Evolutionary conservation across 2,329 filamentous ascomycete species (phyloP), one percentile per base, ranked within the genome.

Genomic region (Cladosporium austrohemisphaericum): DNA sequence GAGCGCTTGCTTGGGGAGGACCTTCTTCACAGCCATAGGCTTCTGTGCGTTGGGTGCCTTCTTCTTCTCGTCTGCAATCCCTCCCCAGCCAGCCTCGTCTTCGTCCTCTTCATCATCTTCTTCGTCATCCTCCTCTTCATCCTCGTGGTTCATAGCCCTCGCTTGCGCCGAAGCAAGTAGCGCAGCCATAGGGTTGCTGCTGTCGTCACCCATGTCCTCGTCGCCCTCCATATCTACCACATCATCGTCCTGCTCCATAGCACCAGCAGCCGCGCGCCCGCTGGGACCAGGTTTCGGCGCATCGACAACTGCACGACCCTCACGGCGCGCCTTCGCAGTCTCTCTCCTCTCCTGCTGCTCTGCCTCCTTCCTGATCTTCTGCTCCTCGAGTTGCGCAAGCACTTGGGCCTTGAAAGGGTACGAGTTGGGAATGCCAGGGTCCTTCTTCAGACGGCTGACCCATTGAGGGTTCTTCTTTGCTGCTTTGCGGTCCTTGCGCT

Each of bases 321-420:
- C 57, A 51, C 62, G 68, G 55, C 72, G 69, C 50, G 68, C 69
- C 59, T 73, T 78, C 50, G 83, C 84, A 62, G 89, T 73, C 64
- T 94, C 87, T 55, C 81, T 81, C 60, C 81, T 78, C 65, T 80
- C 80, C 67, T 80, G 76, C 51, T 79, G 78, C 64, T 95, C 88
- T 64, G 95, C 90, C 56, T 83, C 82, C 75, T 92, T 96, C 68
- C 80, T 75, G 58, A 85, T 75, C 65, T 86, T 86, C 61, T 82
- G 85, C 72, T 95, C 88, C 72, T 98, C 93, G 60, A 98, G 94
- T 71, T 98, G 90, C 51, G 91, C 83, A 26, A 98, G 79, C 22
- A 98, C 80, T 76, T 86, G 91, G 69, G 96, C 91, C 75, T 98
- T 98, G 78, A 93, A 96, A 1, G 93, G 93, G 73, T 96, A 98